Percentiles rank a stretch among this genome's conserved stretches.
These are phyloP conservation scores for Suillus luteus DNA, from an alignment of 768 basidiomycete genomes.

Conservation along the genomic window DNA sequence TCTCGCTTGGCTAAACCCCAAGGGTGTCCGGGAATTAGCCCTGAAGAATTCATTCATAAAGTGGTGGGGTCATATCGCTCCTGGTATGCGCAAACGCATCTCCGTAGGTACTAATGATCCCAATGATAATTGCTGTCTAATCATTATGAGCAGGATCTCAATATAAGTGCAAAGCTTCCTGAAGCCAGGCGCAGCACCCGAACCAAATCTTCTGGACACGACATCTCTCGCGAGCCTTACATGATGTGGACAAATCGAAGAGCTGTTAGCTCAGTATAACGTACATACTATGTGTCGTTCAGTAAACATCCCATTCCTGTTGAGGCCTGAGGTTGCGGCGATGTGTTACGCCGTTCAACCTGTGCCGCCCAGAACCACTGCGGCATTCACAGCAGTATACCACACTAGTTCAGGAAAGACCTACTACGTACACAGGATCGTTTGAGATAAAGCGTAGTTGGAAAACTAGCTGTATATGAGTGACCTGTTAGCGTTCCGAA, in stretches of 20 bases:
- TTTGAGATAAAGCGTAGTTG: too few species aligned
- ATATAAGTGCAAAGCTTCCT: constrained; percentile 65
- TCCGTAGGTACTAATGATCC: constrained; percentile 51
- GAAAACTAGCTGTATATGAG: too few species aligned
- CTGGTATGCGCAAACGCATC: constrained; percentile 74
- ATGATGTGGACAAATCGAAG: constrained; percentile 88
- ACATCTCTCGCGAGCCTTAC: constrained; percentile 77
- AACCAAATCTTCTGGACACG: constrained; percentile 58
- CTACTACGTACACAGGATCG: background rate
- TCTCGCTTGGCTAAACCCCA: constrained; percentile 87
- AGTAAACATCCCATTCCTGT: constrained; percentile 8
- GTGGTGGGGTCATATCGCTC: constrained; percentile 82
- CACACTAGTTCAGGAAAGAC: background rate
- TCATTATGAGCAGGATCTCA: constrained; percentile 56
- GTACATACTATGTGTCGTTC: background rate
- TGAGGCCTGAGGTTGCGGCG: background rate
- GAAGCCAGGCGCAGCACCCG: constrained; percentile 82
- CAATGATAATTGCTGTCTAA: constrained; percentile 16
- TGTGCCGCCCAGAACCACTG: background rate
- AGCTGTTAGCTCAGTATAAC: constrained; percentile 47
- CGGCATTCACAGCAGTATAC: background rate
- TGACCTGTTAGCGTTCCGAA: too few species aligned
- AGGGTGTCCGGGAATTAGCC: constrained; percentile 85
- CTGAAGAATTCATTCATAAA: constrained; percentile 76
- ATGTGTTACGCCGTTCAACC: background rate